Percentiles rank a stretch among this genome's conserved stretches.
Conservation (phyloP, 2,329 filamentous ascomycete genomes). For the Stenocarpella maydis region DNA sequence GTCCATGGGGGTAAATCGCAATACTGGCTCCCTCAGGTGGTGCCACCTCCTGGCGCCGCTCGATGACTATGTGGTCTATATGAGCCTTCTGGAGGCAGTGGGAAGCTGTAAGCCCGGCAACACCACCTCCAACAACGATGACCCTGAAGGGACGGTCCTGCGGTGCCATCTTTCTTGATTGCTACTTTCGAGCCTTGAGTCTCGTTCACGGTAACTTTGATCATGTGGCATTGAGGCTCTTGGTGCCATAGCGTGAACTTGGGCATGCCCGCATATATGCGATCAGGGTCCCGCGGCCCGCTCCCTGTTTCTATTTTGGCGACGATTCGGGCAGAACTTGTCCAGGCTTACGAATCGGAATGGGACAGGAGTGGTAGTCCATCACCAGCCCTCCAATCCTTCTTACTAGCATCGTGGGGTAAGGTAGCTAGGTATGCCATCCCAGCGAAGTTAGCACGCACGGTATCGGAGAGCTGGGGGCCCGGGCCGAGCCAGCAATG, state of each 20-base stretch:
- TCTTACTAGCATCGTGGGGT: neutral
- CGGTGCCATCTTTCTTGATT: neutral
- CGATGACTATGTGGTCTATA: neutral
- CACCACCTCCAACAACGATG: neutral
- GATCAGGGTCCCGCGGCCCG: neutral
- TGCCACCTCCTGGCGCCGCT: neutral
- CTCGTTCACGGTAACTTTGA: neutral
- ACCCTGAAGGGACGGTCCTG: neutral
- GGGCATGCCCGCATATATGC: neutral
- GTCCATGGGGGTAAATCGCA: neutral
- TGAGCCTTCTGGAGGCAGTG: neutral
- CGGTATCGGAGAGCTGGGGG: neutral
- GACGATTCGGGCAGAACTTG: neutral
- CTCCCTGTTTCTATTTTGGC: neutral
- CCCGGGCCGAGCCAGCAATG: neutral
- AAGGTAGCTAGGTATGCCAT: neutral
- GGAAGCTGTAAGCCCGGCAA: neutral
- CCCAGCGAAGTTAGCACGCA: neutral
- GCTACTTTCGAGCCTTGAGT: neutral
- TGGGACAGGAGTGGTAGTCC: neutral
- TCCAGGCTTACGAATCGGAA: neutral
- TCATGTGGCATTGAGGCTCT: neutral
- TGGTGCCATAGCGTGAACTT: neutral
- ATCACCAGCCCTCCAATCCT: neutral
- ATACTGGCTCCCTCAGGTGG: neutral